Evolutionary conservation across 169 alveolate genomes (phyloP).

Genomic region (Plasmodium chabaudi): DNA sequence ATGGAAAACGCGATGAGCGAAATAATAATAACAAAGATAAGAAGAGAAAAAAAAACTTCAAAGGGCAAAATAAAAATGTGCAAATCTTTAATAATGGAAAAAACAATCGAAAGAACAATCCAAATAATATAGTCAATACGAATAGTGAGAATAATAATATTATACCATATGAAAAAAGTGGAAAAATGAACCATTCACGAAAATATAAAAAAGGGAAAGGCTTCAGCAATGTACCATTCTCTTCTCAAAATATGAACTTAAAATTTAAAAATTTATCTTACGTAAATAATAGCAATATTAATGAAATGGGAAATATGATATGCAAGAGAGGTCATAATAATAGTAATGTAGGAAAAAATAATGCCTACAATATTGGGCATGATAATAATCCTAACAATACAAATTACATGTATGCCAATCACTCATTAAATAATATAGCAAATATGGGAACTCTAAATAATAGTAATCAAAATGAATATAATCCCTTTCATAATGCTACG

Average conservation of each 20-base stretch:
- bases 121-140: neutral
- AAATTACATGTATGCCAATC: no score
- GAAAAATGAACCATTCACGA: neutral
- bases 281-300: slow-evolving; percentile 3
- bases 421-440: no score
- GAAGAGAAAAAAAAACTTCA: no score
- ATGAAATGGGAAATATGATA: neutral
- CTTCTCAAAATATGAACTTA: slow-evolving; percentile 8
- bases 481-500: no score
- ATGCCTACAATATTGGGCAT: neutral
- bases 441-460: no score
- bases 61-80: no score
- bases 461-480: no score
- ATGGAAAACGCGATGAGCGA: no score
- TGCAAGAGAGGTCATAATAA: neutral
- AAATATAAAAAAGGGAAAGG: slow-evolving; percentile 3
- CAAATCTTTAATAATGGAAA: neutral
- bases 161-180: no score
- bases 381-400: no score
- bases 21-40: no score
- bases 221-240: neutral
- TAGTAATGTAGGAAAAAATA: neutral
- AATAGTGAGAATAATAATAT: no score
- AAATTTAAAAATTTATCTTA: slow-evolving; percentile 37
- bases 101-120: neutral